A percentile compares a stretch with the other conserved stretches of the same genome.
phyloP scores from a whole-genome alignment of 176 grass and related monocot species.

The Ananas comosus region DNA sequence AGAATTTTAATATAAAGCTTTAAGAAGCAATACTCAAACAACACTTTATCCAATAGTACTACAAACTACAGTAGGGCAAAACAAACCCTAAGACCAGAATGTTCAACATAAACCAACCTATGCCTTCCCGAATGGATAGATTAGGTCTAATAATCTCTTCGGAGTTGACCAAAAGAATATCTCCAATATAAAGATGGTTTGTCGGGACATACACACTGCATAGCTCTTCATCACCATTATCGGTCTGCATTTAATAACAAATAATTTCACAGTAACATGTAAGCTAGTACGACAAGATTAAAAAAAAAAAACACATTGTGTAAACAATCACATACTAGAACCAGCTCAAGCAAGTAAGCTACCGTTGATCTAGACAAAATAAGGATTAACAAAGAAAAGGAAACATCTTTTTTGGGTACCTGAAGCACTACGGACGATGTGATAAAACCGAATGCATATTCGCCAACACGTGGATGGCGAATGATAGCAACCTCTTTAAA shows the following conservation, averaged over 20 bases:
- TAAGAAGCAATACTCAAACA: no score
- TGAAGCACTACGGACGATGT: conserved; percentile 47
- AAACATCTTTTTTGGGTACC: conserved; percentile 31
- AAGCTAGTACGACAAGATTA: no score
- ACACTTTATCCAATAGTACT: no score
- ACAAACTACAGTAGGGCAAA: no score
- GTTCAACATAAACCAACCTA: conserved; percentile 34
- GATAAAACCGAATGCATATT: conserved; percentile 74
- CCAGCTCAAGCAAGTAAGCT: no score
- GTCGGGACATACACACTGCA: conserved; percentile 96
- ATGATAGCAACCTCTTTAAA: conserved; percentile 99
- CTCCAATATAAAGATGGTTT: conserved; percentile 26
- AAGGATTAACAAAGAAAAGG: background rate
- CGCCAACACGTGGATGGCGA: conserved; percentile 89
- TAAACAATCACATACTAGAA: no score
- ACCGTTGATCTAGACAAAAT: no score
- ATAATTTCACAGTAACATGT: no score
- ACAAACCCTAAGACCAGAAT: no score
- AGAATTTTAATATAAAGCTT: no score
- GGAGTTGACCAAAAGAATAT: conserved; percentile 91
- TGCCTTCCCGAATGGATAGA: conserved; percentile 89
- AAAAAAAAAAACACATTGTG: no score
- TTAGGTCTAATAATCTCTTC: conserved; percentile 95
- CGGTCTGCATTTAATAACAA: conserved; percentile 34
- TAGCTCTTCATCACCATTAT: conserved; percentile 88